These are phyloP conservation scores for Pisolithus microcarpus DNA, from an alignment of 768 basidiomycete species.

Conservation along the genomic window DNA sequence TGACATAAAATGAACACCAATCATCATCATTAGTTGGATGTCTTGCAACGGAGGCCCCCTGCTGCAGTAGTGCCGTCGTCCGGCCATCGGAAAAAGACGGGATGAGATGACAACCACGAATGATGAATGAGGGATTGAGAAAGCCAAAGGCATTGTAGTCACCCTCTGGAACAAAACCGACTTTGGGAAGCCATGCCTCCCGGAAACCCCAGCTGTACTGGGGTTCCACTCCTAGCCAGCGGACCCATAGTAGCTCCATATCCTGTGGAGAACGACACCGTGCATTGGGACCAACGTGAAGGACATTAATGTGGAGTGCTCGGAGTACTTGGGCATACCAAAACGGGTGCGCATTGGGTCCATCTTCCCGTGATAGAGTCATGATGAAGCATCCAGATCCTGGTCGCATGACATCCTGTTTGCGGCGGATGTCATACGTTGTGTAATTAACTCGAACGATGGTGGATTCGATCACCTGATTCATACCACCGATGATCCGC, in stretches of 20 bases:
- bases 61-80: slow-evolving; percentile 1
- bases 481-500: slow-evolving; percentile 3
- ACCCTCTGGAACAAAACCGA: too few species aligned
- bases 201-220: neutral
- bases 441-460: slow-evolving; percentile 26
- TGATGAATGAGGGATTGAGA: slow-evolving; percentile 27
- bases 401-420: slow-evolving; percentile 17
- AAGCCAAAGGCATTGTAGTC: slow-evolving; percentile 26
- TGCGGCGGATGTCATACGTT: slow-evolving; percentile 21
- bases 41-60: neutral
- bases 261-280: neutral
- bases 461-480: slow-evolving; percentile 16
- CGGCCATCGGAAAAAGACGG: slow-evolving; percentile 24
- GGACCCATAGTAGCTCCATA: slow-evolving; percentile 29
- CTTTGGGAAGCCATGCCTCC: slow-evolving; percentile 3
- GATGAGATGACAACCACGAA: slow-evolving; percentile 28
- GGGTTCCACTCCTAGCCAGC: slow-evolving; percentile 23
- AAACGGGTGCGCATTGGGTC: slow-evolving; percentile 19
- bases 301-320: slow-evolving; percentile 23
- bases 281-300: too few species aligned
- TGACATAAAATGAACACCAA: slow-evolving; percentile 19
- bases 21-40: slow-evolving; percentile 6
- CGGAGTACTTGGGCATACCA: slow-evolving; percentile 26
- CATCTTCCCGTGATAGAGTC: slow-evolving; percentile 11
- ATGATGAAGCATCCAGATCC: slow-evolving; percentile 14